A percentile compares a stretch with the other conserved stretches of the same genome.
phyloP scores from a whole-genome alignment of 2,329 filamentous ascomycete genomes.

The Magnaporthiopsis rhizophila region DNA sequence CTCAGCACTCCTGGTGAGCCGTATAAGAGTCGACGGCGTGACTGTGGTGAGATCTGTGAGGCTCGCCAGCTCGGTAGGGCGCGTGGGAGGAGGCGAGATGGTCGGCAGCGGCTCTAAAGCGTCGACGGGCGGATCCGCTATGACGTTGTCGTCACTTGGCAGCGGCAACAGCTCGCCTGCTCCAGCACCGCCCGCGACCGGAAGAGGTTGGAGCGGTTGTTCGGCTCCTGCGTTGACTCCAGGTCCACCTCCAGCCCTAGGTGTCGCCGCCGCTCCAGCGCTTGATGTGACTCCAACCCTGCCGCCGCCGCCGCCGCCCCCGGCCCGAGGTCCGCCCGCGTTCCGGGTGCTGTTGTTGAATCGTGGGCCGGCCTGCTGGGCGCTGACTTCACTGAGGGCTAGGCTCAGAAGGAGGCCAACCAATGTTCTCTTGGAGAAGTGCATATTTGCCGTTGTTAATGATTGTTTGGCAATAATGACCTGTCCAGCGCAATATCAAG shows the following conservation, averaged over 20 bases:
- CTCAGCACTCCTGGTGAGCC: background rate
- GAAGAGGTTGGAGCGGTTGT: background rate
- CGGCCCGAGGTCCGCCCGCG: background rate
- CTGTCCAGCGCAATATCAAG: background rate
- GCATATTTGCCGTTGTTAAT: background rate
- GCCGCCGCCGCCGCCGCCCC: background rate
- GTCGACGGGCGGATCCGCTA: too few relatives aligned
- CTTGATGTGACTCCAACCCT: background rate
- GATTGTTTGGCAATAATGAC: background rate
- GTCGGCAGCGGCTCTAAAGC: background rate
- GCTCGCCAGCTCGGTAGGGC: too few relatives aligned
- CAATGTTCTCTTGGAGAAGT: conserved; percentile 1
- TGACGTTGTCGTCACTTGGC: background rate
- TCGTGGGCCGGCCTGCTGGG: background rate
- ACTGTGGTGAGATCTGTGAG: background rate
- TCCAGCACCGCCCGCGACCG: too few relatives aligned
- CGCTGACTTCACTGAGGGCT: background rate
- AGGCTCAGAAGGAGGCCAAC: background rate
- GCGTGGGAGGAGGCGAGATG: background rate
- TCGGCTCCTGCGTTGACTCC: background rate
- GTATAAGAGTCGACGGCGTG: background rate
- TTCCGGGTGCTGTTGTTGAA: conserved; percentile 1
- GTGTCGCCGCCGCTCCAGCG: background rate
- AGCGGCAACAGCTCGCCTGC: background rate
- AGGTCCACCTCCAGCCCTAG: background rate